A percentile compares a stretch with the other conserved stretches of the same genome.
These are phyloP conservation scores for Ceratocystis diversiconidia DNA, from an alignment of 2,329 filamentous ascomycete genomes.

Conservation along the genomic window DNA sequence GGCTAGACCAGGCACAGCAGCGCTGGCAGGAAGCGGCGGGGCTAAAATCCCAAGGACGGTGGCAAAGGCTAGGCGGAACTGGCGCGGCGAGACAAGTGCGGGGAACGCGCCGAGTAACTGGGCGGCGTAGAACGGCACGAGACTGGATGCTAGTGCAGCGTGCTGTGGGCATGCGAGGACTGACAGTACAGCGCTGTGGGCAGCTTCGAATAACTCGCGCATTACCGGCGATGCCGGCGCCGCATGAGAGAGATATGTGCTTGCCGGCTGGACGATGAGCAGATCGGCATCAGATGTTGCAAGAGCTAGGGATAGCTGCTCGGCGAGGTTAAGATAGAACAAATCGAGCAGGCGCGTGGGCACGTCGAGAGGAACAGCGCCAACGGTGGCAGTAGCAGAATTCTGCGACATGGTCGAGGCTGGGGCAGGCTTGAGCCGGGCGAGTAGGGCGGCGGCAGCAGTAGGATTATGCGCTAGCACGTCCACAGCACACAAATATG, in stretches of 20 bases:
- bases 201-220: constrained; percentile 64
- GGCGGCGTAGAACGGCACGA: constrained; percentile 73
- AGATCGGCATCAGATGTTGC: constrained; percentile 53
- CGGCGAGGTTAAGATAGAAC: constrained; percentile 75
- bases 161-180: constrained; percentile 70
- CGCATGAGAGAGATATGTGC: constrained; percentile 50
- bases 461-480: constrained; percentile 57
- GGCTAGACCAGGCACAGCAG: constrained; percentile 60
- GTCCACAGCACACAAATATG: constrained; percentile 70
- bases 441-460: constrained; percentile 52
- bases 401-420: constrained; percentile 31
- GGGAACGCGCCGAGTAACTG: constrained; percentile 71
- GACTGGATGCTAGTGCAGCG: constrained; percentile 50
- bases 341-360: constrained; percentile 59
- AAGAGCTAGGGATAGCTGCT: constrained; percentile 64
- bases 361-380: constrained; percentile 21
- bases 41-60: constrained; percentile 70
- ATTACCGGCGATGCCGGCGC: constrained; percentile 33
- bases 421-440: constrained; percentile 41
- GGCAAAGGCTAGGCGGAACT: constrained; percentile 80
- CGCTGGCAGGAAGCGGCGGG: constrained; percentile 62
- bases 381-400: not conserved
- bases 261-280: constrained; percentile 59
- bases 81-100: constrained; percentile 59
- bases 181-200: constrained; percentile 68